Percentiles rank a stretch among this genome's conserved stretches.
phyloP scores from a whole-genome alignment of 768 basidiomycete species.

The Phanerodontia chrysosporium region DNA sequence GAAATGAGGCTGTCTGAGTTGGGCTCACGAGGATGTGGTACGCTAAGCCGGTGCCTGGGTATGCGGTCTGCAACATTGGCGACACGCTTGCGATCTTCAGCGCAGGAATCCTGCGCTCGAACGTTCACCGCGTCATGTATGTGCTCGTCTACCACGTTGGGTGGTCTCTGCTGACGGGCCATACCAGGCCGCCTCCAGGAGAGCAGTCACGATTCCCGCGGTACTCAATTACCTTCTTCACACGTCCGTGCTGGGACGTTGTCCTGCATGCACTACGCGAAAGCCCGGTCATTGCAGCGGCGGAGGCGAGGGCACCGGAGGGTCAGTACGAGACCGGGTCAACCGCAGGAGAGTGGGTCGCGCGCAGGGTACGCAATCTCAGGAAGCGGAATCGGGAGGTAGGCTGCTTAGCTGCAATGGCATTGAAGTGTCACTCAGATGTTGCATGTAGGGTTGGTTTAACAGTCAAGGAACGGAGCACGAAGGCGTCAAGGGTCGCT shows the following conservation, averaged over 20 bases:
- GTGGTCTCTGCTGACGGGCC: neutral
- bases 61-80: slow-evolving; percentile 43
- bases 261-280: slow-evolving; percentile 24
- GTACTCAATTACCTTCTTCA: slow-evolving; percentile 34
- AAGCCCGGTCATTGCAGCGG: slow-evolving; percentile 21
- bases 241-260: slow-evolving; percentile 28
- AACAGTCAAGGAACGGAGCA: slow-evolving; percentile 27
- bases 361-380: slow-evolving; percentile 22
- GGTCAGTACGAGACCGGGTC: slow-evolving; percentile 20
- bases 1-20: neutral
- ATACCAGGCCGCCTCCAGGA: slow-evolving; percentile 34
- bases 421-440: slow-evolving; percentile 14
- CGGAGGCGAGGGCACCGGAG: slow-evolving; percentile 14
- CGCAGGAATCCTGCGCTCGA: slow-evolving; percentile 41
- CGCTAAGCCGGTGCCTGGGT: slow-evolving; percentile 37
- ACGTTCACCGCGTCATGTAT: slow-evolving; percentile 39
- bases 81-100: slow-evolving; percentile 43
- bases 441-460: slow-evolving; percentile 23
- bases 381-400: slow-evolving; percentile 24
- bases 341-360: slow-evolving; percentile 23
- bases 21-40: neutral
- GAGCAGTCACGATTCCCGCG: slow-evolving; percentile 28
- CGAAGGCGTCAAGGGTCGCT: slow-evolving; percentile 5
- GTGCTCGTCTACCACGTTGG: neutral
- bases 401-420: neutral